Evolutionary conservation across 345 rosid species (phyloP).

Genomic region (Brassica juncea): DNA sequence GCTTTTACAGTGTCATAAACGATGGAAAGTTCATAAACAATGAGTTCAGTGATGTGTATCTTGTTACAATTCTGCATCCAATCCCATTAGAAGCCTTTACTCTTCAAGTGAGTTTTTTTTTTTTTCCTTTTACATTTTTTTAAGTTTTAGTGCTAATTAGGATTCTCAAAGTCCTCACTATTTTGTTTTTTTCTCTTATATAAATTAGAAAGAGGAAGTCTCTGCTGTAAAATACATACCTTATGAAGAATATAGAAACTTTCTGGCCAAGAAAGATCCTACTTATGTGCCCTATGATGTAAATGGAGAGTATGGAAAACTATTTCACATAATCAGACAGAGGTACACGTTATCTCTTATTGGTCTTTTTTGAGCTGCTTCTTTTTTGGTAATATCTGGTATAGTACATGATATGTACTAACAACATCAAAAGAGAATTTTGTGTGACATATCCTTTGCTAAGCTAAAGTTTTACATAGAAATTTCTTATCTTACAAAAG

Average conservation of each 20-base stretch:
- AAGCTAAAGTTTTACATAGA: not conserved
- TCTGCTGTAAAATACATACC: slow-evolving; percentile 82
- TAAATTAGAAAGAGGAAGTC: slow-evolving; percentile 71
- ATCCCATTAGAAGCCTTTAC: slow-evolving; percentile 89
- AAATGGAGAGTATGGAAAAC: slow-evolving; percentile 64
- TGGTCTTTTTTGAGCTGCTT: too few relatives aligned
- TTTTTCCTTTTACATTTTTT: not conserved
- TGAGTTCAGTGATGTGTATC: slow-evolving; percentile 81
- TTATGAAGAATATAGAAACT: slow-evolving; percentile 57
- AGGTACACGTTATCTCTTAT: slow-evolving; percentile 50
- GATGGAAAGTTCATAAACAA: slow-evolving; percentile 83
- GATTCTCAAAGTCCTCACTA: not conserved
- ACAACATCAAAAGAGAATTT: not conserved
- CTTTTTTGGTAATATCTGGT: too few relatives aligned
- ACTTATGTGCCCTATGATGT: slow-evolving; percentile 77
- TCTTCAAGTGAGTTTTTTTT: slow-evolving; percentile 69
- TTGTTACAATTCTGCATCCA: slow-evolving; percentile 76
- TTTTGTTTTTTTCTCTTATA: slow-evolving; percentile 1
- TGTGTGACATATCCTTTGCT: not conserved
- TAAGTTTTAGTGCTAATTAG: not conserved
- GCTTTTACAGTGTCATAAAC: slow-evolving; percentile 62
- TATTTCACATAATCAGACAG: slow-evolving; percentile 61
- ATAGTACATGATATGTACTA: not conserved
- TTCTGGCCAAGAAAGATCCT: slow-evolving; percentile 70
- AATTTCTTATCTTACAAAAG: slow-evolving; percentile 1